Conservation (phyloP, 306 rosid genomes). For the Corylus avellana region DNA sequence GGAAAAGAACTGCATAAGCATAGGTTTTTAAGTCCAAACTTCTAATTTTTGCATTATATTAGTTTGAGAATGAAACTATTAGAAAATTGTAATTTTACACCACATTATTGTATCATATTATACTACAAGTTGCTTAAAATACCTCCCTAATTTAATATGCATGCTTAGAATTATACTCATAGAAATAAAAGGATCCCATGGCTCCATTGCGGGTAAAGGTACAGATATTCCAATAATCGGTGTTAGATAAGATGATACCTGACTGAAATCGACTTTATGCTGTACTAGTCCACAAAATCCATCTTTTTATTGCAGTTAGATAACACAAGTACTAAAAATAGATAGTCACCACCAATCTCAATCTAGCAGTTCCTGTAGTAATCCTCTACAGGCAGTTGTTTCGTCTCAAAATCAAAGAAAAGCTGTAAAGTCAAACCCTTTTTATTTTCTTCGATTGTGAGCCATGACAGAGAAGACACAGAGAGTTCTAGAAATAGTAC, state of each 20-base stretch:
- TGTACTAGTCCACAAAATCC: too few species aligned
- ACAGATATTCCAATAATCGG: too few species aligned
- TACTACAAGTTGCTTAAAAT: not conserved
- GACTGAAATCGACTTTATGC: too few species aligned
- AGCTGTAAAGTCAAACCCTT: not conserved
- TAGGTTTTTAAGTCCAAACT: not conserved
- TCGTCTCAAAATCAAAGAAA: not conserved
- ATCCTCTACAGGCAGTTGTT: not conserved
- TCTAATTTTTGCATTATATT: not conserved
- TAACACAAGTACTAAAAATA: too few species aligned
- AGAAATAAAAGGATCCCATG: too few species aligned
- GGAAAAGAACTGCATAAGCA: not conserved
- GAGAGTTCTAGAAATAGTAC: not conserved
- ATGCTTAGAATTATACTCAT: not conserved
- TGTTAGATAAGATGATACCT: too few species aligned
- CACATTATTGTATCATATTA: not conserved
- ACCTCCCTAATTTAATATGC: not conserved
- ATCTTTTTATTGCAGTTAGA: too few species aligned
- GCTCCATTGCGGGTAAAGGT: too few species aligned
- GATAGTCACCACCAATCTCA: too few species aligned
- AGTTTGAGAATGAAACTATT: not conserved
- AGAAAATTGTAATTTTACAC: not conserved
- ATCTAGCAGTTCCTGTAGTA: not conserved
- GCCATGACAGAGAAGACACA: conserved; percentile 1
- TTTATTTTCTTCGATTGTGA: not conserved